Evolutionary conservation across 345 rosid species (phyloP).

Genomic region (Linum usitatissimum): DNA sequence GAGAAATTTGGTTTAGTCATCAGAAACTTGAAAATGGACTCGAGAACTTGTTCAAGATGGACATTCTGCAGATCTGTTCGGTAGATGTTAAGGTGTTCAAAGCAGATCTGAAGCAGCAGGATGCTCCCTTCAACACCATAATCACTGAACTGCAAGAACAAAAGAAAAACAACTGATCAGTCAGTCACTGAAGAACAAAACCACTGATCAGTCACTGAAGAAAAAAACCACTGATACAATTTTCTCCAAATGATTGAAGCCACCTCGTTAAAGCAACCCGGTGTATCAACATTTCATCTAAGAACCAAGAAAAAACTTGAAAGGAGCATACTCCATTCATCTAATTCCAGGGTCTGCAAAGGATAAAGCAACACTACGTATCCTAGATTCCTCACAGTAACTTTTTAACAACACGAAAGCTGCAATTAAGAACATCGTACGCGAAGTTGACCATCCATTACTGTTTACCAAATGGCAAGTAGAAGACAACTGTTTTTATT

Average conservation of each 20-base stretch:
- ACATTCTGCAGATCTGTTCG: conserved; percentile 29
- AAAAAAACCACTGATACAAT: not conserved
- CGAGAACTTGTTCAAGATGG: conserved; percentile 39
- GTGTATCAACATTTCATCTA: not conserved
- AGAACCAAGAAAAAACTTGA: not conserved
- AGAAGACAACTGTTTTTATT: not conserved
- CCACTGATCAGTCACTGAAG: not conserved
- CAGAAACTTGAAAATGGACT: conserved; percentile 39
- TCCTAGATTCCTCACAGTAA: no score
- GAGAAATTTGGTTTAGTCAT: conserved; percentile 49
- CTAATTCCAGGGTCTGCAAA: not conserved
- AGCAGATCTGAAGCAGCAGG: conserved; percentile 49
- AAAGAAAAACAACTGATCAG: not conserved
- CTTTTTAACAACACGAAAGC: no score
- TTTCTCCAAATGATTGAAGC: not conserved
- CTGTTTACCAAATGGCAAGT: not conserved
- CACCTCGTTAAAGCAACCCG: not conserved
- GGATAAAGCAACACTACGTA: no score
- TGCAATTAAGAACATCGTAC: no score
- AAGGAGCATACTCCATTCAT: not conserved
- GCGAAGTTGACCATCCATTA: no score
- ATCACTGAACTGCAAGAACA: conserved; percentile 42
- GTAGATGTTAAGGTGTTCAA: conserved; percentile 39
- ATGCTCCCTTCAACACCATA: conserved; percentile 51
- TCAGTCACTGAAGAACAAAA: not conserved